Evolutionary conservation across 2,329 filamentous ascomycete species (phyloP), one percentile per base, ranked within the genome.

Genomic region (Lecanoromycetidae sp.): DNA sequence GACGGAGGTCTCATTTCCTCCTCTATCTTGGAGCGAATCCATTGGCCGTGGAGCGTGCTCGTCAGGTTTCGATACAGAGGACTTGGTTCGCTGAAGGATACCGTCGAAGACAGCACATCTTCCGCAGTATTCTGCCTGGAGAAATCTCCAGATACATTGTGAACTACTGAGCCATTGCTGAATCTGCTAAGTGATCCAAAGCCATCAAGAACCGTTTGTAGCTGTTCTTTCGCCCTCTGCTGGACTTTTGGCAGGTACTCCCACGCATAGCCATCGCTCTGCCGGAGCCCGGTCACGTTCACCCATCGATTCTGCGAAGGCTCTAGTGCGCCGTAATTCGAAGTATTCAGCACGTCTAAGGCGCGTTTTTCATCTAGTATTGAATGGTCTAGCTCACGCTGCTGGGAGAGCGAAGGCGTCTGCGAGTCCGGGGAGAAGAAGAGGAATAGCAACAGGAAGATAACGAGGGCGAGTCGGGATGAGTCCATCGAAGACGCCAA

Each of bases 1-100:
- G 76, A 60, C 58, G 72, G 60, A 59, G 68, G 60, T 65, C 72
- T 52, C 58, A 70, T 55, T 63, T 70, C 53, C 53, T 61, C 46
- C 65, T 69, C 57, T 66, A 74, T 71, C 35, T 68, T 71, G 40
- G 68, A 72, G 36, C 79, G 77, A 46, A 79, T 70, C 84, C 86
- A 94, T 48, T 79, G 71, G n/a, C 87, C 87, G 39, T 79, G 75
- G 30, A 93, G 71, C 26, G 79, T 79, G 4, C 87, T 84, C 2
- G 85, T 87, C 5, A 84, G 75, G 60, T 93, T 90, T 58, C 75
- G 75, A 72, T 88, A 94, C n/a, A 81, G 68, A 1, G 75, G 71
- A 45, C 82, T 64, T 5, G 69, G 63, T 42, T 57, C 52, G 9
- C 50, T 44, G 2, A 53, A 56, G 12, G 67, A 66, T 29, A 69